Evolutionary conservation across 2,329 filamentous ascomycete species (phyloP).

Genomic region (Xylaria sp.): DNA sequence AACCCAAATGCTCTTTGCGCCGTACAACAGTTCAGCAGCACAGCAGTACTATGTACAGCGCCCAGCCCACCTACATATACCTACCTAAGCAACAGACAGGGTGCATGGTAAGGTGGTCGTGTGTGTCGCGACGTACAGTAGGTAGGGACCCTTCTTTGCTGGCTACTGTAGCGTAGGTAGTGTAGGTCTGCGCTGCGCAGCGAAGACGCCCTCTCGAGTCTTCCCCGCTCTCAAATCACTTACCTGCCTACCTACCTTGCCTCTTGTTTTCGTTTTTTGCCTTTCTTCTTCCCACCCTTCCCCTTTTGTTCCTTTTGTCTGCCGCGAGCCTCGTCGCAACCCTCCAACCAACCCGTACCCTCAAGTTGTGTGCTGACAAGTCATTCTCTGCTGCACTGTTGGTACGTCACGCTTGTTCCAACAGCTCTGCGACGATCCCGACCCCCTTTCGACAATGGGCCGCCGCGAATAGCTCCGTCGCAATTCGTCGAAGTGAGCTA

Average conservation of each 20-base stretch:
- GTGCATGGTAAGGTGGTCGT: slow-evolving; percentile 11
- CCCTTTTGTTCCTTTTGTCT: slow-evolving; percentile 29
- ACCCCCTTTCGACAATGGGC: slow-evolving; percentile 39
- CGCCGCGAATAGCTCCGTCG: slow-evolving; percentile 40
- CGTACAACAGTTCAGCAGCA: neutral
- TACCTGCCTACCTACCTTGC: slow-evolving; percentile 1
- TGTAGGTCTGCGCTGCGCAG: slow-evolving; percentile 4
- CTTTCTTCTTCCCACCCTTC: slow-evolving; percentile 25
- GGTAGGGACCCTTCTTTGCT: slow-evolving; percentile 15
- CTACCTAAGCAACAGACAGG: neutral
- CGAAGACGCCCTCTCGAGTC: slow-evolving; percentile 14
- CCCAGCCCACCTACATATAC: too few relatives aligned
- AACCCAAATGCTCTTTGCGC: neutral
- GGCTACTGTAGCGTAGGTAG: neutral
- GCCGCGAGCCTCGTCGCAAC: slow-evolving; percentile 26
- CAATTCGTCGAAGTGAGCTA: slow-evolving; percentile 36
- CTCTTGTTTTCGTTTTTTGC: slow-evolving; percentile 26
- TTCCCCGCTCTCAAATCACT: slow-evolving; percentile 28
- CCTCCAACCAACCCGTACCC: slow-evolving; percentile 18
- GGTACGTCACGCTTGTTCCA: slow-evolving; percentile 21
- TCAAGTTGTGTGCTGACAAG: slow-evolving; percentile 23
- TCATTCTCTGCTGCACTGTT: slow-evolving; percentile 15
- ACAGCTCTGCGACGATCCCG: slow-evolving; percentile 32
- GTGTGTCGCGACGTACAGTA: slow-evolving; percentile 4
- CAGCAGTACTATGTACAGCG: too few relatives aligned